Conservation (phyloP, 352 stramenopile genomes). For the Phytophthora melonis region DNA sequence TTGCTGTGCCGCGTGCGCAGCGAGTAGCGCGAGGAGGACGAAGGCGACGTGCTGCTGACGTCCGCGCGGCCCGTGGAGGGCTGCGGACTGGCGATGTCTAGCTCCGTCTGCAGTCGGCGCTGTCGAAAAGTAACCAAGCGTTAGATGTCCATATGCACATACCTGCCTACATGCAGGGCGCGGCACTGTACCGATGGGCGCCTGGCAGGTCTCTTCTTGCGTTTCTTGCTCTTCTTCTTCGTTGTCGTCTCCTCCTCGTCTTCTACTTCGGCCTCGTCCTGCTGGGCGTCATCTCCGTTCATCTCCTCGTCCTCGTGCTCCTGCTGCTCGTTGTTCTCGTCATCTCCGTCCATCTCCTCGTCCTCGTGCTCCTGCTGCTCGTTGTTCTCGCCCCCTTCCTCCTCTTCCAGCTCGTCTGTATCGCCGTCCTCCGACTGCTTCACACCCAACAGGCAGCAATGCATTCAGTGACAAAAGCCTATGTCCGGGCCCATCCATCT, state of each 20-base stretch:
- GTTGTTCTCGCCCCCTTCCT: conserved; percentile 23
- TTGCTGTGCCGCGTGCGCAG: conserved; percentile 66
- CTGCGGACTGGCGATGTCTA: conserved; percentile 24
- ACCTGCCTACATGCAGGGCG: too few relatives aligned
- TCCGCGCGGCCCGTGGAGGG: conserved; percentile 13
- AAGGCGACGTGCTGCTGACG: conserved; percentile 25
- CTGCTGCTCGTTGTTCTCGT: conserved; percentile 5
- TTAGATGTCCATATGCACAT: too few relatives aligned
- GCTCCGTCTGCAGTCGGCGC: conserved; percentile 31
- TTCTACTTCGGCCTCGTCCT: background rate
- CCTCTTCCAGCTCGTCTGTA: conserved; percentile 30
- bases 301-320: background rate
- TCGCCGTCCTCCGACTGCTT: conserved; percentile 34
- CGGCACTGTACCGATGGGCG: conserved; percentile 21
- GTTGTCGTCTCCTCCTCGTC: background rate
- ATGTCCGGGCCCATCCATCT: background rate
- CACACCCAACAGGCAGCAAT: background rate
- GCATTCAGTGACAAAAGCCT: background rate
- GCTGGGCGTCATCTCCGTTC: background rate
- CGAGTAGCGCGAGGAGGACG: conserved; percentile 49
- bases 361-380: background rate
- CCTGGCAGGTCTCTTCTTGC: background rate
- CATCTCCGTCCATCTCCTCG: background rate
- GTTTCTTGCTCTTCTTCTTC: conserved; percentile 9
- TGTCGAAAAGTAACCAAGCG: background rate